phyloP scores from a whole-genome alignment of 306 rosid species.

The Vicia sativa region DNA sequence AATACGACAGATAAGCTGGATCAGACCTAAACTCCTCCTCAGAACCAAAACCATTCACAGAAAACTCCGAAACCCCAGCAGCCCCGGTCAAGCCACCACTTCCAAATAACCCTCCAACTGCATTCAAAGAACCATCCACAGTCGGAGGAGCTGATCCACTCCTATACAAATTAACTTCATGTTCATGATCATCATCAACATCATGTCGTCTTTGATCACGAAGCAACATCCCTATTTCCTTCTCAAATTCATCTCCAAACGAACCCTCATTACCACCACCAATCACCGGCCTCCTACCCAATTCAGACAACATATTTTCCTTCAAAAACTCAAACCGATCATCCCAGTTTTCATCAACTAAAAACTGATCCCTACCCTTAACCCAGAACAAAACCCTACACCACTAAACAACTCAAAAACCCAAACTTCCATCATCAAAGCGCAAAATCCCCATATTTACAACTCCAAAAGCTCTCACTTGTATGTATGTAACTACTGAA shows the following conservation, averaged over 20 bases:
- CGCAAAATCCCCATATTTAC: constrained; percentile 46
- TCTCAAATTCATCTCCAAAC: constrained; percentile 85
- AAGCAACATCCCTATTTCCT: constrained; percentile 82
- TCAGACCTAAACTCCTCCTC: constrained; percentile 30
- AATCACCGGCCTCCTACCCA: constrained; percentile 79
- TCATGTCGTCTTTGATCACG: constrained; percentile 54
- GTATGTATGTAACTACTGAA: constrained; percentile 40
- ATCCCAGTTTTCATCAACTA: neutral
- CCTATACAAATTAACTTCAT: constrained; percentile 17
- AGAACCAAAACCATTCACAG: constrained; percentile 10
- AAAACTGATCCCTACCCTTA: constrained; percentile 40
- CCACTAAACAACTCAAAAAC: constrained; percentile 37
- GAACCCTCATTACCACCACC: constrained; percentile 73
- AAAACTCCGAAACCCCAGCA: neutral
- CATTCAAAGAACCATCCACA: constrained; percentile 24
- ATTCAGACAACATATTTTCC: constrained; percentile 70
- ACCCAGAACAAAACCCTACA: constrained; percentile 38
- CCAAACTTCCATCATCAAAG: constrained; percentile 33
- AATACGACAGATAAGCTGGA: constrained; percentile 22
- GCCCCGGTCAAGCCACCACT: neutral
- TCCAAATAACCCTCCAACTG: constrained; percentile 21
- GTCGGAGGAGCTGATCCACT: constrained; percentile 32
- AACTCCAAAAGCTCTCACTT: constrained; percentile 33
- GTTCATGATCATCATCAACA: constrained; percentile 24
- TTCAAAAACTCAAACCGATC: constrained; percentile 36